Base-by-base conservation (phyloP, 2,329 filamentous ascomycete species). In the Camillea tinctor region DNA sequence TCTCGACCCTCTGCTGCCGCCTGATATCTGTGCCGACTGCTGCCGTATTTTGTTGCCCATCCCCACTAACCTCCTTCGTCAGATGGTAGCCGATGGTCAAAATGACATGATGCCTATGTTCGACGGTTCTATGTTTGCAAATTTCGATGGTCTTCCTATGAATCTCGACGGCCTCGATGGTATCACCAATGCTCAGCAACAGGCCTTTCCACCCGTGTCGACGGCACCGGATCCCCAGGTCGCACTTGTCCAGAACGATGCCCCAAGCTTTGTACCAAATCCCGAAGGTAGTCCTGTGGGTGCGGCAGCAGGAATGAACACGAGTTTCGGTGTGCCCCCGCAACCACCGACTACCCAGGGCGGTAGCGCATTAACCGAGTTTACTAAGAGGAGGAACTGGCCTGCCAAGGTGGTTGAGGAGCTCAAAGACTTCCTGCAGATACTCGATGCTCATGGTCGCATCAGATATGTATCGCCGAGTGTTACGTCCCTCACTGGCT, bases 401-500 rank as follows among this genome's bases (percentile, higher is more conserved):
- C 90, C 92, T 17, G 91, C 93, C 73, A 89, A 91, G 66, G 89
- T 97, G 13, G 85, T 97, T 22, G 91, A 96, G 74, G 93, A 97
- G 79, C 81, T 98, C 68, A 91, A 89, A 72, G 94, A 97, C 75
- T 86, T 97, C 68, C 77, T 97, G 58, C 88, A 96, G 72, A 93
- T 98, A 60, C 84, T 98, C 55, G 93, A 92, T 52, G 86, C 91
- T 22, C 88, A 95, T 69, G 92, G 93, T 44, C 87, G 90, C 65
- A 89, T 98, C 68, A 84, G 91, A 60, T 96, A 95, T 72, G 87
- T 90, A n/a, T 96, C 93, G 40, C 90, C 91, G 1, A 95, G 90
- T 60, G 86, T 90, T 68, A 85, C 87, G 64, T 72, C 77, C 3
- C 81, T 97, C 48, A 94, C 91, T 1, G 93, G 93, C 53, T 94